These are phyloP conservation scores for Suhomyces coccinellae DNA, from an alignment of 1,139 yeast species.

Conservation along the genomic window DNA sequence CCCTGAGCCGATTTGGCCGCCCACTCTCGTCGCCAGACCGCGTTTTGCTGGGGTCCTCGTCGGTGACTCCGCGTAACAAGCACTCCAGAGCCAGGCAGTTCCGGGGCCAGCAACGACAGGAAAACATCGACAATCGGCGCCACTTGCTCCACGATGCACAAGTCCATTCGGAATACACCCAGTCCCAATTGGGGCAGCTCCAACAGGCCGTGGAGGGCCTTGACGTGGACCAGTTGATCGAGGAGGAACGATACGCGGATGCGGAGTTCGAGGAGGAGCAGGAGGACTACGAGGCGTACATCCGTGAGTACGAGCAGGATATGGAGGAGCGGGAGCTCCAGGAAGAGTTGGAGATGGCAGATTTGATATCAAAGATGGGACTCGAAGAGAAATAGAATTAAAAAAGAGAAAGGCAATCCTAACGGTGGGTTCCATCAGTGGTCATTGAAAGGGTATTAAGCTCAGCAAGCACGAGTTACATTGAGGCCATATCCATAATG, in stretches of 20 bases:
- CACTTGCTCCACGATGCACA: conserved; percentile 29
- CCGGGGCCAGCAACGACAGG: conserved; percentile 31
- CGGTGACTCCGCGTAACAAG: conserved; percentile 28
- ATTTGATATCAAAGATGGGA: conserved; percentile 18
- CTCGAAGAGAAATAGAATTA: not conserved
- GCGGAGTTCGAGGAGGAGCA: conserved; percentile 9
- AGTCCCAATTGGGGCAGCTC: conserved; percentile 21
- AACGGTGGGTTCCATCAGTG: too few species aligned
- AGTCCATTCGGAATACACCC: conserved; percentile 19
- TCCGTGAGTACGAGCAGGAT: conserved; percentile 18
- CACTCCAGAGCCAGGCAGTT: conserved; percentile 29
- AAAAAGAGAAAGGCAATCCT: too few species aligned
- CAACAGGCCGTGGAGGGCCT: conserved; percentile 18
- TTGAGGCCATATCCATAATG: too few species aligned
- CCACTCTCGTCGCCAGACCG: conserved; percentile 4
- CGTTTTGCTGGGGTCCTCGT: conserved; percentile 6
- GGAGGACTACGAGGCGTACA: conserved; percentile 13
- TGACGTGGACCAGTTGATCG: conserved; percentile 32
- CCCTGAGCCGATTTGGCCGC: conserved; percentile 2
- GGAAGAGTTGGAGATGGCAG: conserved; percentile 26
- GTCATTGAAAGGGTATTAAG: too few species aligned
- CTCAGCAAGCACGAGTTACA: too few species aligned
- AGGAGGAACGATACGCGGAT: conserved; percentile 29
- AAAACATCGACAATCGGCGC: conserved; percentile 24
- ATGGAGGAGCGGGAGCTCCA: conserved; percentile 19